Base-by-base conservation (phyloP, 2,329 filamentous ascomycete genomes). In the Lecanicillium sp. region DNA sequence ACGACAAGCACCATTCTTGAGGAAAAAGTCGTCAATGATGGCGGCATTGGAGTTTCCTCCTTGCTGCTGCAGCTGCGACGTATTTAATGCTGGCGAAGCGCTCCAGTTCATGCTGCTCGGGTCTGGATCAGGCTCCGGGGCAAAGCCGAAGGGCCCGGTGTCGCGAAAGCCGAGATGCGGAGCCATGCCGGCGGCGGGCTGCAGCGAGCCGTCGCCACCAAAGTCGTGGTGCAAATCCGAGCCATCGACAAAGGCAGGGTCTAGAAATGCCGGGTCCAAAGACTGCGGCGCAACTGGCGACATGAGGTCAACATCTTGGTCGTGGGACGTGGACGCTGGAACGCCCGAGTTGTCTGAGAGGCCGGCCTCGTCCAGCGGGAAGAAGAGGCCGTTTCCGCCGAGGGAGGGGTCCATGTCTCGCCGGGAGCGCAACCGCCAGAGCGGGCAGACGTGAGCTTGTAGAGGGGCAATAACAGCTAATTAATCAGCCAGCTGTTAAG, bases 1-100 rank as follows among this genome's bases (percentile, higher is more conserved):
- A 9, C 60, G 53, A 42, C 59, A 62, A 1, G 63, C 64, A 9
- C 66, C 66, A 31, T 58, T 59, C 38, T 66, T 51, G 29, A 56
- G 50, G 40, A 64, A 59, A 42, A 63, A 62, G 14, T 62, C 56
- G 13, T 63, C 57, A 28, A 61, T 58, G 3, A 50, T 47, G 2
- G 51, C 52, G n/a, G 33, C n/a, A 20, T 39, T 37, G 9, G 19
- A 19, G 9, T 18, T 11, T 11, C n/a, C 7, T 20, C 20, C 16
- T 9, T 14, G 17, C 32, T 11, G 22, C 11, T 13, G 29, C n/a
- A 14, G 22, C 9, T 17, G 25, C 12, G 32, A 15, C 9, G 20
- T 16, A n/a, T 29, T 22, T 15, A 7, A 22, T 22, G 15, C 15
- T 11, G 35, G 28, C 12, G 14, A 5, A 4, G 33, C 14, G 19